Percentiles rank a stretch among this genome's conserved stretches.
Conservation (phyloP, 768 basidiomycete species). For the Lentinula sp. region DNA sequence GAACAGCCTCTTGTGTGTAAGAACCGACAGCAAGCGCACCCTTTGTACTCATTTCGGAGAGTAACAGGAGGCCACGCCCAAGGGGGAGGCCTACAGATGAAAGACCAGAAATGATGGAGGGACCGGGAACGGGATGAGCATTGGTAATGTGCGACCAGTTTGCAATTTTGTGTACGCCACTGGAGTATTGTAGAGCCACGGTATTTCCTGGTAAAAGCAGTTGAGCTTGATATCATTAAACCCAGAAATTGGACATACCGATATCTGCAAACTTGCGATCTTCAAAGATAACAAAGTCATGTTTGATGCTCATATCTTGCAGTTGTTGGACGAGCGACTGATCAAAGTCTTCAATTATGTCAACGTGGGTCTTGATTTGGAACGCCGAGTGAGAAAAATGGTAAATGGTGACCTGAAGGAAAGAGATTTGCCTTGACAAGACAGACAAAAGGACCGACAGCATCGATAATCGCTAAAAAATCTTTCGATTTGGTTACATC, state of each 20-base stretch:
- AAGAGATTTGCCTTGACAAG: conserved; percentile 74
- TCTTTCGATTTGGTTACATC: conserved; percentile 81
- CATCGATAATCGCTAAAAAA: conserved; percentile 81
- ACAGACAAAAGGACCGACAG: conserved; percentile 86
- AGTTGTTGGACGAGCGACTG: conserved; percentile 62
- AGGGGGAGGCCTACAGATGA: conserved; percentile 80
- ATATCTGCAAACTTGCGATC: conserved; percentile 99
- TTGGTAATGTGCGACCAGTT: conserved; percentile 97
- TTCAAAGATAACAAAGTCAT: conserved; percentile 96
- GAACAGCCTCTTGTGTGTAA: conserved; percentile 81
- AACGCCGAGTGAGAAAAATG: conserved; percentile 6
- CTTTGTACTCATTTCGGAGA: conserved; percentile 94
- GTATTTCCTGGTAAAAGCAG: conserved; percentile 70
- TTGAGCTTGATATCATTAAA: not conserved
- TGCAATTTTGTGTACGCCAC: conserved; percentile 89
- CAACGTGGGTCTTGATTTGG: conserved; percentile 81
- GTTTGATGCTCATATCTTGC: conserved; percentile 62
- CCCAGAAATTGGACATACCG: conserved; percentile 41
- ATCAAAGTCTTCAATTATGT: conserved; percentile 92
- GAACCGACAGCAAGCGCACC: conserved; percentile 78
- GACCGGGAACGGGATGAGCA: conserved; percentile 95
- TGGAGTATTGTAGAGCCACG: conserved; percentile 89
- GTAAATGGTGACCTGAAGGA: conserved; percentile 13
- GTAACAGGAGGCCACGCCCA: conserved; percentile 79
- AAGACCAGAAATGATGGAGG: conserved; percentile 88